A percentile compares a stretch with the other conserved stretches of the same genome.
Evolutionary conservation across 495 filamentous ascomycete species (phyloP).

Genomic region (Xylaria intraflava): DNA sequence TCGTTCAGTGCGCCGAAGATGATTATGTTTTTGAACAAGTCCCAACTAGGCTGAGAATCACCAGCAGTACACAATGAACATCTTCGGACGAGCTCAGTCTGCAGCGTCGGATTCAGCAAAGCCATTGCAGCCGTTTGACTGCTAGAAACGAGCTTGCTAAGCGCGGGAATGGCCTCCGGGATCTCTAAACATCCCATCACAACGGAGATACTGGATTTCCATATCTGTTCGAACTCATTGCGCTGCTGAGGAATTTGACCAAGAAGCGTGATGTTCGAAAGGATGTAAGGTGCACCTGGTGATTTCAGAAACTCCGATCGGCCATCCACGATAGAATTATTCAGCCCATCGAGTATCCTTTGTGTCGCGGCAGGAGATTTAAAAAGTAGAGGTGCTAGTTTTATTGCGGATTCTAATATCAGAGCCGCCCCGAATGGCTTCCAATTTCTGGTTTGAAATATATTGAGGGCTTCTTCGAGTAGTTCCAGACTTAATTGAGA

Average conservation of each 20-base stretch:
- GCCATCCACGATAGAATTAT: slow-evolving; percentile 6
- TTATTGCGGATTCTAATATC: slow-evolving; percentile 44
- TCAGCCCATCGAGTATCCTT: slow-evolving; percentile 14
- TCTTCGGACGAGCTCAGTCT: slow-evolving; percentile 32
- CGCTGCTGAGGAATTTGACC: slow-evolving; percentile 31
- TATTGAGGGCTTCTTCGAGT: slow-evolving; percentile 25
- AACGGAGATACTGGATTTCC: slow-evolving; percentile 27
- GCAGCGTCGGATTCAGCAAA: slow-evolving; percentile 25
- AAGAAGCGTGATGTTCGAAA: slow-evolving; percentile 29
- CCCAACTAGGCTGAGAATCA: slow-evolving; percentile 18
- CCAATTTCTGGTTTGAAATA: slow-evolving; percentile 54
- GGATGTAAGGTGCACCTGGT: slow-evolving; percentile 34
- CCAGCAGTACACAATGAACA: slow-evolving; percentile 29
- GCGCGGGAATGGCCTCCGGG: slow-evolving; percentile 19
- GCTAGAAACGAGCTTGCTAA: slow-evolving; percentile 35
- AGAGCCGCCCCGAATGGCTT: slow-evolving; percentile 77
- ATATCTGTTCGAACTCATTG: slow-evolving; percentile 25
- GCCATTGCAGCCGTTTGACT: slow-evolving; percentile 22
- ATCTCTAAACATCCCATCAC: slow-evolving; percentile 22
- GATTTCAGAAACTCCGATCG: slow-evolving; percentile 20
- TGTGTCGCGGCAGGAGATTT: slow-evolving; percentile 1
- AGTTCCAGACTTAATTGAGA: slow-evolving; percentile 21
- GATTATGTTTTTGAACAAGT: slow-evolving; percentile 36
- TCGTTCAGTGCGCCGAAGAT: slow-evolving; percentile 26
- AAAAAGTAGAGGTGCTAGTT: slow-evolving; percentile 26